Conservation (phyloP, 768 basidiomycete genomes). For the Pleurotus platypus region DNA sequence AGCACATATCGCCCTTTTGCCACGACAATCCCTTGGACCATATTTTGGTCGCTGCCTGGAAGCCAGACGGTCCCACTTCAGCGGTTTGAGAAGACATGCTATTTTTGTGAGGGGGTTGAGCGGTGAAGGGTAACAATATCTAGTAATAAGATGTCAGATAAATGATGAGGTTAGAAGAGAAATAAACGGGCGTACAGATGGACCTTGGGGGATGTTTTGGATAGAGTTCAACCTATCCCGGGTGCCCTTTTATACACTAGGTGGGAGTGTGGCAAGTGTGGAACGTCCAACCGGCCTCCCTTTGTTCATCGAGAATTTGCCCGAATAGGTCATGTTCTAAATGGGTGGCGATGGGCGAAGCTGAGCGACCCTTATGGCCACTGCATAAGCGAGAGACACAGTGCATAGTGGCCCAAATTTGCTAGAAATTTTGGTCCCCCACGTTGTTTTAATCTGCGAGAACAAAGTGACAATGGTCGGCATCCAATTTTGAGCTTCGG, state of each 20-base stretch:
- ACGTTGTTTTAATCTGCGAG: slow-evolving; percentile 7
- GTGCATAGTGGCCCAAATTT: neutral
- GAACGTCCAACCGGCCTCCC: neutral
- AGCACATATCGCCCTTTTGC: slow-evolving; percentile 2
- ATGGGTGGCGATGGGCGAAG: neutral
- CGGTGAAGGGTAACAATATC: neutral
- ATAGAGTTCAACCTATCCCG: neutral
- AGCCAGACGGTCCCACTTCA: neutral
- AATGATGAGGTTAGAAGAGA: neutral
- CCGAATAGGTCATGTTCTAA: neutral
- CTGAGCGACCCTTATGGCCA: neutral
- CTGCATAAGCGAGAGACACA: neutral
- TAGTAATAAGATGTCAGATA: neutral
- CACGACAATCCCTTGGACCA: neutral
- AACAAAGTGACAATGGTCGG: neutral
- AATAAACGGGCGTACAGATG: neutral
- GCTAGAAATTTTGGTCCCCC: neutral
- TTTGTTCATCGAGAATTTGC: neutral
- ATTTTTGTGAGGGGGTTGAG: neutral
- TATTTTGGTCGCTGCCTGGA: neutral
- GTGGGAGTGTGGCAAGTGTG: too few relatives aligned
- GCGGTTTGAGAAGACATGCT: neutral
- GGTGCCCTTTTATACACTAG: neutral
- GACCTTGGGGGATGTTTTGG: neutral
- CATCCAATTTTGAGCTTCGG: too few relatives aligned